Conservation (phyloP, 192 early-diverging fungal species). For the Entrophospora sp. region DNA sequence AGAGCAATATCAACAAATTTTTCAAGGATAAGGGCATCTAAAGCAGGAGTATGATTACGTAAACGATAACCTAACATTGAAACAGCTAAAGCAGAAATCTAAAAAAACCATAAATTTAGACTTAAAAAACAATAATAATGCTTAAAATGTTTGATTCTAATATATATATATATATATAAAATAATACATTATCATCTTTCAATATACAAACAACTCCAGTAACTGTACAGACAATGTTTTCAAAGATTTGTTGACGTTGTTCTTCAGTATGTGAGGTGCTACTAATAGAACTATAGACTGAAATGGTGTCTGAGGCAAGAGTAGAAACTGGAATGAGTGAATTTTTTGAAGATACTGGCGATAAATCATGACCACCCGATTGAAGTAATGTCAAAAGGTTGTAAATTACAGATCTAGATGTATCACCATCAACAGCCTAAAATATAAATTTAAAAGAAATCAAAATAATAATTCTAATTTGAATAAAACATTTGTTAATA, state of each 20-base stretch:
- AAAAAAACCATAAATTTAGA: background rate
- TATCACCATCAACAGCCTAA: slow-evolving; percentile 2
- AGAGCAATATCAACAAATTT: slow-evolving; percentile 55
- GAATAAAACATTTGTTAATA: slow-evolving; percentile 23
- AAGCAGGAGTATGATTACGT: slow-evolving; percentile 37
- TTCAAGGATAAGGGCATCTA: slow-evolving; percentile 44
- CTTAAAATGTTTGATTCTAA: too few species aligned
- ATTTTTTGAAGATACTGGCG: background rate
- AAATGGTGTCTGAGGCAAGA: slow-evolving; percentile 21
- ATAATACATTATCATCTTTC: slow-evolving; percentile 42
- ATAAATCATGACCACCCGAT: background rate
- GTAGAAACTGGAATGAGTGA: background rate
- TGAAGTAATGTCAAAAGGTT: background rate
- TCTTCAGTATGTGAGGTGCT: slow-evolving; percentile 22
- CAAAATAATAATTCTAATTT: too few species aligned
- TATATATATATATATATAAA: background rate
- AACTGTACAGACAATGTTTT: slow-evolving; percentile 43
- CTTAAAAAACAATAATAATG: background rate
- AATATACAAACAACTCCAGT: slow-evolving; percentile 45
- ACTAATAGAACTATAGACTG: background rate
- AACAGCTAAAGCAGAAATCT: slow-evolving; percentile 52
- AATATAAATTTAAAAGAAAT: too few species aligned
- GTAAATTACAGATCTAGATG: slow-evolving; percentile 5
- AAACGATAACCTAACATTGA: slow-evolving; percentile 59
- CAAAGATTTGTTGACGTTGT: slow-evolving; percentile 38